These are phyloP conservation scores for Jackrogersella multiformis DNA, from an alignment of 495 filamentous ascomycete genomes.

Conservation along the genomic window DNA sequence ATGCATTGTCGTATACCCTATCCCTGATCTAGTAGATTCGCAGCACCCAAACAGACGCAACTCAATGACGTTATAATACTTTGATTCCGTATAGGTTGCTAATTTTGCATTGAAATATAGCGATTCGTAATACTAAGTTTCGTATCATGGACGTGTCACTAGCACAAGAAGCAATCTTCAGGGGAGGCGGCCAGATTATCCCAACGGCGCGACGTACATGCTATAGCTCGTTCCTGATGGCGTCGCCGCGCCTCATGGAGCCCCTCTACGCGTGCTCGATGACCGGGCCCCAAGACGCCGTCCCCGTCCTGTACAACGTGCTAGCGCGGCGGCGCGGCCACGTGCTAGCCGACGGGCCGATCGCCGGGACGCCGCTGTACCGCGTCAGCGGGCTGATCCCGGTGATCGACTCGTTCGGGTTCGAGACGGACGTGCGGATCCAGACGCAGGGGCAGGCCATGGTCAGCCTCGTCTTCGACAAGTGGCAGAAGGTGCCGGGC, in stretches of 20 bases:
- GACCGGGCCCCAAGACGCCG: constrained; percentile 91
- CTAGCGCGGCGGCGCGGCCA: constrained; percentile 88
- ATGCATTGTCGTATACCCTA: constrained; percentile 5
- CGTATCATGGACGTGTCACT: constrained; percentile 90
- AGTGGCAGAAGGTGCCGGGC: constrained; percentile 93
- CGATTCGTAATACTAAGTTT: constrained; percentile 97
- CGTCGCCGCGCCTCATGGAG: constrained; percentile 94
- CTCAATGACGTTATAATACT: constrained; percentile 10
- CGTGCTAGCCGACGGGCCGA: constrained; percentile 90
- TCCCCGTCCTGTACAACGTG: constrained; percentile 88
- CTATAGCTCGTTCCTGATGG: constrained; percentile 96
- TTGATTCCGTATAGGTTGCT: constrained; percentile 28
- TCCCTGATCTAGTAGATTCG: neutral
- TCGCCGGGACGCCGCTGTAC: constrained; percentile 96
- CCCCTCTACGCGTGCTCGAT: constrained; percentile 91
- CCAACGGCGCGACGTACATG: constrained; percentile 90
- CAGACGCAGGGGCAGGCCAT: constrained; percentile 94
- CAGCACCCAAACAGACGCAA: constrained; percentile 10
- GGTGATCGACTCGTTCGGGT: constrained; percentile 96
- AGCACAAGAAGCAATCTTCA: constrained; percentile 88
- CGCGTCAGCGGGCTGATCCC: constrained; percentile 88
- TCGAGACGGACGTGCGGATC: constrained; percentile 95
- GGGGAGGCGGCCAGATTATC: constrained; percentile 96
- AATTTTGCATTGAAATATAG: constrained; percentile 52
- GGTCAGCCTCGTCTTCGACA: constrained; percentile 91